Conservation (phyloP, 2,329 filamentous ascomycete genomes). For the Sarocladium strictum region DNA sequence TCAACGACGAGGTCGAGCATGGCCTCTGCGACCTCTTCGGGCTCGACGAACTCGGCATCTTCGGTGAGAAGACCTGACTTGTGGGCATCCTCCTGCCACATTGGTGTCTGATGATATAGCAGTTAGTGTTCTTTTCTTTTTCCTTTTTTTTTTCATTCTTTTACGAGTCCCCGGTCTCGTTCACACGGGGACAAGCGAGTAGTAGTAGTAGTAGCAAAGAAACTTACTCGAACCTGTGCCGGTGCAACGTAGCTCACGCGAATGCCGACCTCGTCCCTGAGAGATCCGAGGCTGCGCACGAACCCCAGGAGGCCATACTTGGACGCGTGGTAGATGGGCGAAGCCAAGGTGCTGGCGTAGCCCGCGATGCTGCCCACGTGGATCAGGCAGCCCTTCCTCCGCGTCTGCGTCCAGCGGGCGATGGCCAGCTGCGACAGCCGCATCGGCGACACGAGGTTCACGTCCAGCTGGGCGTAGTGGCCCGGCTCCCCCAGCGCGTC, state of each 20-base stretch:
- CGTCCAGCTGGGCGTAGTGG: constrained; percentile 27
- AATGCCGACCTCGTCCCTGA: constrained; percentile 27
- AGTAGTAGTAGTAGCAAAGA: neutral
- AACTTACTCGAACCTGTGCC: constrained; percentile 23
- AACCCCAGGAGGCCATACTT: constrained; percentile 32
- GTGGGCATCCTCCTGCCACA: constrained; percentile 26
- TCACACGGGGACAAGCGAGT: neutral
- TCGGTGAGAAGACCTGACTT: constrained; percentile 21
- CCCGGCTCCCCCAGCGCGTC: constrained; percentile 22
- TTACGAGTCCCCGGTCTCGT: too few species aligned
- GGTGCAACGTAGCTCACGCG: constrained; percentile 27
- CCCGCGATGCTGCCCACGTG: constrained; percentile 29
- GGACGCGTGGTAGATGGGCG: constrained; percentile 30
- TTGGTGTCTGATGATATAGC: too few species aligned
- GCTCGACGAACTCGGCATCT: constrained; percentile 22
- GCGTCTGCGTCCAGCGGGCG: constrained; percentile 26
- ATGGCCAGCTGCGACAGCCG: constrained; percentile 32
- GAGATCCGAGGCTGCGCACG: constrained; percentile 22
- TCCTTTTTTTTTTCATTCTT: too few species aligned
- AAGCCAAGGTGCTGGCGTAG: constrained; percentile 20
- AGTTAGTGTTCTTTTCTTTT: too few species aligned
- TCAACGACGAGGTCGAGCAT: constrained; percentile 16
- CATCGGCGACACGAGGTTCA: constrained; percentile 32
- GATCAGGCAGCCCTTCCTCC: constrained; percentile 23
- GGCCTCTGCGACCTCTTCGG: constrained; percentile 24